These are phyloP conservation scores for Serendipita sp. DNA, from an alignment of 768 basidiomycete genomes.

Conservation along the genomic window DNA sequence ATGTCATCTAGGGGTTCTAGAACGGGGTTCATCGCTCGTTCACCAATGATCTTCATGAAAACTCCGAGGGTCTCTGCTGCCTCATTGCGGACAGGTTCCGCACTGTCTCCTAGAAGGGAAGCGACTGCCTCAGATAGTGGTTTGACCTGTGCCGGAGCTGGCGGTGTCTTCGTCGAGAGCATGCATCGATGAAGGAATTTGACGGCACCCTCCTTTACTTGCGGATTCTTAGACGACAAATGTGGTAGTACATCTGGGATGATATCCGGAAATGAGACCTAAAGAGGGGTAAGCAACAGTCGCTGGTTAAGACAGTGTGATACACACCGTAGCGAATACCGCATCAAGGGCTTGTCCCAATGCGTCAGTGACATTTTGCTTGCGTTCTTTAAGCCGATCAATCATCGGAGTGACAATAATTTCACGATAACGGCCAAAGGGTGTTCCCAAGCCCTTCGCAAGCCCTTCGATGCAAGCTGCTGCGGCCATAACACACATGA, in stretches of 20 bases:
- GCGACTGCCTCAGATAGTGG: constrained; percentile 63
- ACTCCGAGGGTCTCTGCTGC: constrained; percentile 81
- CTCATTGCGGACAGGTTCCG: constrained; percentile 76
- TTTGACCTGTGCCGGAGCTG: constrained; percentile 65
- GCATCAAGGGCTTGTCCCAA: constrained; percentile 82
- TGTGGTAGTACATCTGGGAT: constrained; percentile 66
- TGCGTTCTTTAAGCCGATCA: constrained; percentile 87
- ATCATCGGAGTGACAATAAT: constrained; percentile 60
- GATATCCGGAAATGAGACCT: constrained; percentile 71
- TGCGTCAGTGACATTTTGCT: constrained; percentile 75
- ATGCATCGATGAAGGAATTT: constrained; percentile 76
- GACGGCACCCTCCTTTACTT: constrained; percentile 85
- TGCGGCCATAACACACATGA: constrained; percentile 85
- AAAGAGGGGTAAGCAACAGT: constrained; percentile 11
- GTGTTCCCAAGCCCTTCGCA: constrained; percentile 60
- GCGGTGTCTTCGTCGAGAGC: constrained; percentile 47
- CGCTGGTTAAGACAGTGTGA: constrained; percentile 5
- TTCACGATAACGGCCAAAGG: constrained; percentile 64
- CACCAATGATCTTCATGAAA: constrained; percentile 94
- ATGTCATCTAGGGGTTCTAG: constrained; percentile 78
- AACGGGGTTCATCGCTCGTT: constrained; percentile 72
- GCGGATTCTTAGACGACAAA: constrained; percentile 83
- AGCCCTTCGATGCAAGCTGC: constrained; percentile 73
- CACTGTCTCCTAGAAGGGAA: constrained; percentile 67
- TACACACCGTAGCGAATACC: constrained; percentile 61